These are phyloP conservation scores for Saxophila tyrrhenica DNA, from an alignment of 495 filamentous ascomycete genomes.

Conservation along the genomic window DNA sequence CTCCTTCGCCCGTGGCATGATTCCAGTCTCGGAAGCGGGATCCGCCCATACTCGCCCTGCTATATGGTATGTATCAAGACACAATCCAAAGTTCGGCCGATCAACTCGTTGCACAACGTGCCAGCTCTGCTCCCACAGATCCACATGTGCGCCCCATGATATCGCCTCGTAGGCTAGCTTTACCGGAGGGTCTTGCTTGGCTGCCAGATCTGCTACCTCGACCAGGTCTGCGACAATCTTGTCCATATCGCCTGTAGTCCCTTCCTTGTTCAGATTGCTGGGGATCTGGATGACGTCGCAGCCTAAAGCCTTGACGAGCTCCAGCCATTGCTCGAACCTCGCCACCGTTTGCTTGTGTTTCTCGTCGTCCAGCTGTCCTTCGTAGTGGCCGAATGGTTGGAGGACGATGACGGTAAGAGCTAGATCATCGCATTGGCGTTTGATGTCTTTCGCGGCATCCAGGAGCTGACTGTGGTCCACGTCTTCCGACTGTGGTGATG, in stretches of 20 bases:
- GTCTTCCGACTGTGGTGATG: not conserved
- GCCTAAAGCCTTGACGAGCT: not conserved
- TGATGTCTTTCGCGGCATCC: not conserved
- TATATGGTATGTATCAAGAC: slow-evolving; percentile 75
- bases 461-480: not conserved
- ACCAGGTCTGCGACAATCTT: slow-evolving; percentile 55
- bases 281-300: not conserved
- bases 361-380: not conserved
- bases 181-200: slow-evolving; percentile 49
- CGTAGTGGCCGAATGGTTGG: not conserved
- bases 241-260: slow-evolving; percentile 44
- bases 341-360: not conserved
- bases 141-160: slow-evolving; percentile 60
- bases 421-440: not conserved
- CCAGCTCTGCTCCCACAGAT: slow-evolving; percentile 65
- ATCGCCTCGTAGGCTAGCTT: slow-evolving; percentile 69
- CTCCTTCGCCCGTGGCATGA: slow-evolving; percentile 45
- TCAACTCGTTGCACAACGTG: slow-evolving; percentile 54
- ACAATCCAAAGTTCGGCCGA: slow-evolving; percentile 63
- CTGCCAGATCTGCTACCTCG: slow-evolving; percentile 44
- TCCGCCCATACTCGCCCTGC: slow-evolving; percentile 65
- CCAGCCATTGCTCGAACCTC: not conserved
- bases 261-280: slow-evolving; percentile 4
- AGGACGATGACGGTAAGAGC: not conserved
- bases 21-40: slow-evolving; percentile 43